Evolutionary conservation across 306 rosid species (phyloP).

Genomic region (Erythrophleum fordii): DNA sequence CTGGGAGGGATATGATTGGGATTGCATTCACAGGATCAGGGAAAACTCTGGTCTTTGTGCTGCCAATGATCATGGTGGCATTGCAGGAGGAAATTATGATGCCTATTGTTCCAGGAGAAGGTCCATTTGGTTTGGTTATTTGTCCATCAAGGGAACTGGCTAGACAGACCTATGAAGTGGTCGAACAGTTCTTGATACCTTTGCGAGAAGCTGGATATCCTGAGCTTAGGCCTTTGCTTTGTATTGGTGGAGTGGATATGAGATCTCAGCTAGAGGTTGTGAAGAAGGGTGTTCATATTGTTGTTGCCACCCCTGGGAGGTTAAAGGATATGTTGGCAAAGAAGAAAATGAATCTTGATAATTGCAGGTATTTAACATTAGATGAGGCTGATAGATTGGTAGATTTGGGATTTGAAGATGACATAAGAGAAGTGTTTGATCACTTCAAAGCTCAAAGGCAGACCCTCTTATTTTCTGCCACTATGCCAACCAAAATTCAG

Average conservation of each 20-base stretch:
- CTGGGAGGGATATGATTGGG: constrained; percentile 97
- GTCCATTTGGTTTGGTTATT: constrained; percentile 81
- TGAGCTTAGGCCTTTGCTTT: constrained; percentile 84
- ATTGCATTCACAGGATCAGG: constrained; percentile 95
- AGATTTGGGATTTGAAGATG: constrained; percentile 94
- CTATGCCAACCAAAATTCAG: constrained; percentile 94
- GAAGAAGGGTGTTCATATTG: constrained; percentile 92
- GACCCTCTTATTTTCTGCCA: constrained; percentile 87
- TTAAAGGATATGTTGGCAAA: constrained; percentile 96
- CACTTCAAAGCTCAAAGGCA: constrained; percentile 95
- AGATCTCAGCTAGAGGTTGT: constrained; percentile 81
- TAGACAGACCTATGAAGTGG: constrained; percentile 91
- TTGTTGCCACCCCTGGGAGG: constrained; percentile 96
- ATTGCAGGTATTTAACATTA: constrained; percentile 84
- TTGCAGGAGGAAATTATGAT: constrained; percentile 94
- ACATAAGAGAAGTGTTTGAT: constrained; percentile 86
- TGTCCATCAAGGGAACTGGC: constrained; percentile 97
- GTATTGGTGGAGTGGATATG: constrained; percentile 98
- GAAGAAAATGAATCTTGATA: constrained; percentile 90
- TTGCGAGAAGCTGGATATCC: constrained; percentile 91
- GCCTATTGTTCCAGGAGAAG: constrained; percentile 92
- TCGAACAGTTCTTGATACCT: constrained; percentile 75
- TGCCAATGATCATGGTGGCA: constrained; percentile 92
- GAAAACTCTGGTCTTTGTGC: constrained; percentile 86
- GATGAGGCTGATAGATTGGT: constrained; percentile 97